Percentiles rank a stretch among this genome's conserved stretches.
phyloP scores from a whole-genome alignment of 257 asterid genomes.

The Solanum chilense region DNA sequence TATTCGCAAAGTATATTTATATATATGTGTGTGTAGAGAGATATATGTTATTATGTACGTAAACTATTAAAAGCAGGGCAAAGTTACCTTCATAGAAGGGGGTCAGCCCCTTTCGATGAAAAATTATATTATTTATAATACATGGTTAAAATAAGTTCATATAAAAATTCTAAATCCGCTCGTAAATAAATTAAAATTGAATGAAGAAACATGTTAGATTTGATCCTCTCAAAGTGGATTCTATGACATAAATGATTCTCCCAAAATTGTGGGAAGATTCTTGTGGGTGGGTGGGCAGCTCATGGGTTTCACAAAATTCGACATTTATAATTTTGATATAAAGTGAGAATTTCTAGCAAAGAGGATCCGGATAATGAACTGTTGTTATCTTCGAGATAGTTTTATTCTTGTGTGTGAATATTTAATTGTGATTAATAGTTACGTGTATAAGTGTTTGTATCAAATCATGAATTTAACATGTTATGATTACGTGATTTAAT shows the following conservation, averaged over 20 bases:
- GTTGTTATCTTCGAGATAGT: background rate
- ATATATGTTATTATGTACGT: background rate
- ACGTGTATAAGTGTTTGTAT: rapidly evolving
- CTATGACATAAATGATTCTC: background rate
- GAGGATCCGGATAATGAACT: background rate
- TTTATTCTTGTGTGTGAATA: background rate
- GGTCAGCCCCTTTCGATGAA: rapidly evolving
- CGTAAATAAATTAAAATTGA: background rate
- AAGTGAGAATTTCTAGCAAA: background rate
- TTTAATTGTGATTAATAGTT: background rate
- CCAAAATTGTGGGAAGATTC: background rate
- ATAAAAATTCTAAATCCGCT: too few relatives aligned
- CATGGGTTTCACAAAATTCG: background rate
- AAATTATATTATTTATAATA: too few relatives aligned
- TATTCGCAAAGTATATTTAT: background rate
- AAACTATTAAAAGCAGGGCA: background rate
- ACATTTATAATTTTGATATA: background rate
- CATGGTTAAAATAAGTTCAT: too few relatives aligned
- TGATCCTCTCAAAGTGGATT: background rate
- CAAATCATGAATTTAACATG: background rate
- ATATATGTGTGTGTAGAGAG: too few relatives aligned
- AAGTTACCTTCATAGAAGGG: too few relatives aligned
- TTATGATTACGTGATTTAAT: background rate
- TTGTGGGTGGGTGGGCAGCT: background rate
- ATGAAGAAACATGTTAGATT: background rate